Conservation (phyloP, 306 rosid species). For the Cucumis sativus region Cucumber_9930_V3 NC_026659.2:9851001-9851500, state of each 20-base stretch:
- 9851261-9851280: not conserved
- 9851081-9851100: slow-evolving; percentile 46
- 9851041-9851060: slow-evolving; percentile 70
- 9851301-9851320: not conserved
- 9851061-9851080: slow-evolving; percentile 64
- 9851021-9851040: slow-evolving; percentile 65
- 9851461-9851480: not conserved
- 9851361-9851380: not conserved
- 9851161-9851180: slow-evolving; percentile 1
- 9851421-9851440: not conserved
- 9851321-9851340: not conserved
- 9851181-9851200: not conserved
- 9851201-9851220: not conserved
- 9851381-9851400: not conserved
- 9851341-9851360: not conserved
- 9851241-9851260: not conserved
- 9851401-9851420: not conserved
- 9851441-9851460: not conserved
- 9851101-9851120: slow-evolving; percentile 62
- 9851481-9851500: not conserved
- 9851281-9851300: not conserved
- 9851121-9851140: slow-evolving; percentile 73
- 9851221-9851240: not conserved
- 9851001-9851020: slow-evolving; percentile 14
- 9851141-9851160: slow-evolving; percentile 35